Base-by-base conservation (phyloP, 768 basidiomycete species). In the Russula abietina region DNA sequence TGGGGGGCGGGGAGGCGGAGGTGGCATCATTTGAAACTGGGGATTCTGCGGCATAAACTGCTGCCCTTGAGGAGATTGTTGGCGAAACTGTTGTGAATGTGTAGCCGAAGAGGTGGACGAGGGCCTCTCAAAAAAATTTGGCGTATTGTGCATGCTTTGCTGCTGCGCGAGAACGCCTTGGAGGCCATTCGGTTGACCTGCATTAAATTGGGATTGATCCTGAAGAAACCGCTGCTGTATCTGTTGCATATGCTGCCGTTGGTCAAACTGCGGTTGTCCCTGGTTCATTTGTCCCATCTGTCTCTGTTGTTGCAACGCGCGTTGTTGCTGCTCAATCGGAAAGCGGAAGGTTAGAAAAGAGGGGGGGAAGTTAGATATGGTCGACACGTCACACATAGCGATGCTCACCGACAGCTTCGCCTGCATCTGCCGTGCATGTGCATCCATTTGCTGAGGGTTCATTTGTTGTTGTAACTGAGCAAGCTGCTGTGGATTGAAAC, bases 271-370 rank as follows among this genome's bases (percentile, higher is more conserved):
- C 45, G 63, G 53, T 60, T 66, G 65, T 16, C 55, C 56, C 58
- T 66, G 65, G 36, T 39, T 32, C 55, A 66, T 56, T 54, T 70
- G 69, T 6, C 65, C 55, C 57, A 69, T 66, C 59, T 70, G 70
- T 24, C 70, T 60, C 26, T 66, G 65, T 26, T 61, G 61, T 9
- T 66, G 65, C 26, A 68, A 10, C 33, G 41, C 39, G 28, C 57
- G 55, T 30, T 68, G 61, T 61, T 69, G 68, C 39, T 65, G 48
- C 30, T 17, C 26, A 17, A 28, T 28, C 43, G 8, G 16, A 48
- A 28, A 2, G 19, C 3, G 19, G 53, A 2, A 7, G 4, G 41
- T 38, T 38, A 12, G 36, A 14, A 11, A 43, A 41, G 14, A 30
- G 3, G 16, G n/a, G n/a, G 17, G 3, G 39, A 9, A 14, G 16